A percentile compares a stretch with the other conserved stretches of the same genome.
Conservation (phyloP, 495 filamentous ascomycete genomes). For the Lasiosphaeris hirsuta region DNA sequence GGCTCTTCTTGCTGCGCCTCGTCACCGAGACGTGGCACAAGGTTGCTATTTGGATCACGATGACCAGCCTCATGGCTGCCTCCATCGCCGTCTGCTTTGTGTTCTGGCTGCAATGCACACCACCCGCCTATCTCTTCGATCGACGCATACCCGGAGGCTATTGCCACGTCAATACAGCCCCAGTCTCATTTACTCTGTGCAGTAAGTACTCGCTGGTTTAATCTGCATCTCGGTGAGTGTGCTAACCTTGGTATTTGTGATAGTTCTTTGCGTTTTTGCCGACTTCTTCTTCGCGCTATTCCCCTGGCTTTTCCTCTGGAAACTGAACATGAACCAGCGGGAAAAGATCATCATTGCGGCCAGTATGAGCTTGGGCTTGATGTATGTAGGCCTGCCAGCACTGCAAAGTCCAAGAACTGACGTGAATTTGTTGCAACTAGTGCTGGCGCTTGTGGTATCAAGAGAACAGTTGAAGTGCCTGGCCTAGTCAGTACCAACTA, state of each 20-base stretch:
- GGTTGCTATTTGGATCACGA: slow-evolving; percentile 31
- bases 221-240: slow-evolving; percentile 3
- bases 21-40: slow-evolving; percentile 15
- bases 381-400: slow-evolving; percentile 32
- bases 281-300: slow-evolving; percentile 46
- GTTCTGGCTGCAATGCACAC: slow-evolving; percentile 25
- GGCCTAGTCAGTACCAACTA: slow-evolving; percentile 24
- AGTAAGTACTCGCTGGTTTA: neutral
- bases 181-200: slow-evolving; percentile 23
- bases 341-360: slow-evolving; percentile 46
- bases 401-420: neutral
- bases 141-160: slow-evolving; percentile 16
- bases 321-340: slow-evolving; percentile 42
- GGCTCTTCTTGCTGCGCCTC: slow-evolving; percentile 29
- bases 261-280: slow-evolving; percentile 26
- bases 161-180: slow-evolving; percentile 21
- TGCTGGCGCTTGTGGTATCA: slow-evolving; percentile 24
- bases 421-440: neutral
- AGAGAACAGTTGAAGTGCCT: slow-evolving; percentile 19
- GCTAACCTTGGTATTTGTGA: slow-evolving; percentile 6
- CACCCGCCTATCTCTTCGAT: slow-evolving; percentile 23
- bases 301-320: slow-evolving; percentile 49
- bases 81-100: slow-evolving; percentile 19
- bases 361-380: slow-evolving; percentile 47
- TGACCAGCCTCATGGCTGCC: slow-evolving; percentile 15